Evolutionary conservation across 495 filamentous ascomycete genomes (phyloP), one percentile per base, ranked within the genome.

Genomic region (Cladorrhinum samala): DNA sequence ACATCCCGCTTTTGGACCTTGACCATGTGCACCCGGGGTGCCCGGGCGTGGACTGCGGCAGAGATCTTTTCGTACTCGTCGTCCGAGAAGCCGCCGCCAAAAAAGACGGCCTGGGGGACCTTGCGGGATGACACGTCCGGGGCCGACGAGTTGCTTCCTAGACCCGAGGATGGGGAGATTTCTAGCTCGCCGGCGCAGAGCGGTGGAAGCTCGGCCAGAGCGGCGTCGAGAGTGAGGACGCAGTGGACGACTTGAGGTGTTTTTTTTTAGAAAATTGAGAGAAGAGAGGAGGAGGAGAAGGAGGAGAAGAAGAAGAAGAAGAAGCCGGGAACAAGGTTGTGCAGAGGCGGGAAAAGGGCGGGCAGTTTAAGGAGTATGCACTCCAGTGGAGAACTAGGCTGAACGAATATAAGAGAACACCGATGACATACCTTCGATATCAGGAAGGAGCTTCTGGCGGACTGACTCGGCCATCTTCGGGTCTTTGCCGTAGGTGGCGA

Each of bases 401-500:
- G 23, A 27, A 24, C 6, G 25, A 33, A 17, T 2, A 47, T 9
- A 20, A 45, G 24, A 30, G 33, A 25, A 27, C 20, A 25, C 18
- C n/a, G 20, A 33, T 5, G 20, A 45, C 53, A 2, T 23, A 67
- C 66, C 62, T 30, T 68, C 67, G 50, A 58, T 54, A 23, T 68
- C 60, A 5, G 65, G 67, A 3, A 64, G 50, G 5, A 67, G 48
- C 51, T 66, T 66, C 50, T 62, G 60, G 23, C 53, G 46, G 27
- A 69, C 67, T 20, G 55, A 42, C 50, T 52, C 47, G 25, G 63
- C 59, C 33, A 66, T 50, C 55, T 66, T 64, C 33, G 52, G 33
- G 46, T 68, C 62, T 2, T 52, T 56, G 44, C 63, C 63, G 49
- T 61, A 69, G 20, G 54, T 61, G 44, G 59, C 67, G 20, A 69